These are phyloP conservation scores for Aquilaria malaccensis DNA, from an alignment of 345 rosid genomes.

Conservation along the genomic window DNA sequence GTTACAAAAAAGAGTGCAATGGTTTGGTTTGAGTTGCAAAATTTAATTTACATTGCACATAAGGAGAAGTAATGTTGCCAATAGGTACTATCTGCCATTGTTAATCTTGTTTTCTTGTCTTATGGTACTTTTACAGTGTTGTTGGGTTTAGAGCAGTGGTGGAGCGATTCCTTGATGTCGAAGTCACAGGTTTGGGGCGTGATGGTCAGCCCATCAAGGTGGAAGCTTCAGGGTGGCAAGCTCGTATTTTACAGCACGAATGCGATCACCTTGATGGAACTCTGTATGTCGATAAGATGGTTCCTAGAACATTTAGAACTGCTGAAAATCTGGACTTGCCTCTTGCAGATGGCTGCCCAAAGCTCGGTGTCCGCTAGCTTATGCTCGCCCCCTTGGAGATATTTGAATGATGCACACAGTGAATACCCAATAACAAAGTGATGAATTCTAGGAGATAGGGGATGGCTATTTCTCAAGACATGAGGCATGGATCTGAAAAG, in stretches of 20 bases:
- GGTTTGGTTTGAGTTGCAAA: no score
- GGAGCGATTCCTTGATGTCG: slow-evolving; percentile 75
- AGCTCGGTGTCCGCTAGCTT: slow-evolving; percentile 43
- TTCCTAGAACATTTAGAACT: slow-evolving; percentile 68
- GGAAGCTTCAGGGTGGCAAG: slow-evolving; percentile 90
- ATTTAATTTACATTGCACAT: no score
- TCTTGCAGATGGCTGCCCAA: slow-evolving; percentile 73
- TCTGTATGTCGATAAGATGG: slow-evolving; percentile 82
- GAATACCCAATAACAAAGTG: no score
- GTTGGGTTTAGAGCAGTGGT: slow-evolving; percentile 84
- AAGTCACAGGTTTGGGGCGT: slow-evolving; percentile 66
- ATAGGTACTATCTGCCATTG: no score
- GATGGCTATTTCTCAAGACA: no score
- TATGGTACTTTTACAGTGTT: slow-evolving; percentile 33
- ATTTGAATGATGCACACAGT: no score
- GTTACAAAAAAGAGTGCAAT: no score
- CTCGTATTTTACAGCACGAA: slow-evolving; percentile 86
- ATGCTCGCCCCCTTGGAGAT: no score
- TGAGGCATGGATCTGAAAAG: no score
- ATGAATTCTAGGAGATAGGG: no score
- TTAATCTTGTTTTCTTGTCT: neutral
- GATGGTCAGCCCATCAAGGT: slow-evolving; percentile 55
- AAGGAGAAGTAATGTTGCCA: no score
- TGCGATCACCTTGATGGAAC: slow-evolving; percentile 89
- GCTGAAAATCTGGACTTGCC: slow-evolving; percentile 76